phyloP scores from a whole-genome alignment of 78 protist genomes.

The Polysphondylium violaceum region DNA sequence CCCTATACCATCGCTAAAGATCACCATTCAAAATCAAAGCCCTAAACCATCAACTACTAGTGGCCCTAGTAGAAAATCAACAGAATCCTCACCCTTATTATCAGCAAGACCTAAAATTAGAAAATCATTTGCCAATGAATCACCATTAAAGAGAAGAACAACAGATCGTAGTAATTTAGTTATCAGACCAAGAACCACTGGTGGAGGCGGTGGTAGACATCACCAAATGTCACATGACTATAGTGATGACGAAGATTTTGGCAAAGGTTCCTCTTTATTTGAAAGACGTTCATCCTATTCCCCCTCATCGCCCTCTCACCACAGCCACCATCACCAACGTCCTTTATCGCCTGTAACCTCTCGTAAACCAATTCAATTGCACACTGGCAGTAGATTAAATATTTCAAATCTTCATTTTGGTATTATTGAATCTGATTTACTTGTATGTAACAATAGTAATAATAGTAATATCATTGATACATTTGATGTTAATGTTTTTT shows the following conservation, averaged over 20 bases:
- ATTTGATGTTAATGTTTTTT: not conserved
- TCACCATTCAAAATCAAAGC: slow-evolving; percentile 15
- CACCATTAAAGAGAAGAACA: not conserved
- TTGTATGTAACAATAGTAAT: not conserved
- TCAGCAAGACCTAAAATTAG: not conserved
- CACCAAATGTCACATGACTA: not conserved
- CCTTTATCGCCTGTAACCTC: too few species aligned
- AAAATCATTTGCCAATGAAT: not conserved
- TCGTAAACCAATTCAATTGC: slow-evolving; percentile 1
- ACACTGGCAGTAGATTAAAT: slow-evolving; percentile 41
- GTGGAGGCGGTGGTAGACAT: not conserved
- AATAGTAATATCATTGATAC: not conserved
- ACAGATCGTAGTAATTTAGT: not conserved
- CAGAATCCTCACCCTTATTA: not conserved
- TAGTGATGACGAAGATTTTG: not conserved
- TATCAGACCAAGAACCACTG: not conserved
- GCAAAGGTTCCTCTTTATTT: slow-evolving; percentile 8
- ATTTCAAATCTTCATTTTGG: slow-evolving; percentile 22
- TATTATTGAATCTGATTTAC: slow-evolving; percentile 7
- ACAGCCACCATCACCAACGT: too few species aligned
- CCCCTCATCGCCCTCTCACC: too few species aligned
- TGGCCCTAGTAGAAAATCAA: not conserved
- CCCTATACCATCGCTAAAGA: slow-evolving; percentile 5
- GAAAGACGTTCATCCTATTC: slow-evolving; percentile 19
- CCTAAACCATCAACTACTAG: not conserved